phyloP scores from a whole-genome alignment of 495 filamentous ascomycete species.

The Penicillium waksmanii region DNA sequence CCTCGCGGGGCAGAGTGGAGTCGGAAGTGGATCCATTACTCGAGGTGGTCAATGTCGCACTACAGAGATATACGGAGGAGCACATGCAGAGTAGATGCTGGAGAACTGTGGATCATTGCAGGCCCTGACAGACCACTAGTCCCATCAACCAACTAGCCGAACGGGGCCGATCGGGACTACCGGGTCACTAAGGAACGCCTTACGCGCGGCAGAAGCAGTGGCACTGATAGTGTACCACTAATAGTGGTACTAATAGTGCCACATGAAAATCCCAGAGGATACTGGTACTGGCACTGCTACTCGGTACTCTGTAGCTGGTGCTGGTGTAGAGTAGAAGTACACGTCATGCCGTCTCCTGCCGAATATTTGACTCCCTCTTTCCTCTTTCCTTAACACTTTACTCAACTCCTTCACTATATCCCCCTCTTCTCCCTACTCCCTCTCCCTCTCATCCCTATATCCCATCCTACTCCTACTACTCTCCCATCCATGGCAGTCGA shows the following conservation, averaged over 20 bases:
- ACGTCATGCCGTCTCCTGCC: neutral
- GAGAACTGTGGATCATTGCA: neutral
- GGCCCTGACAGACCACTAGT: neutral
- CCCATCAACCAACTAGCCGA: neutral
- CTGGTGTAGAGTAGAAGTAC: neutral
- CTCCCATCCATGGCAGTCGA: slow-evolving; percentile 24
- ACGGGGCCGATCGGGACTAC: slow-evolving; percentile 1
- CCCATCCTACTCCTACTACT: neutral
- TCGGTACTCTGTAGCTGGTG: no score
- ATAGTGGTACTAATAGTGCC: neutral
- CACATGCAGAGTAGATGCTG: neutral
- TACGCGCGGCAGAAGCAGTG: neutral
- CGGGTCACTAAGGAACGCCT: neutral
- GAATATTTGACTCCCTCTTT: neutral
- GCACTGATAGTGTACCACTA: neutral
- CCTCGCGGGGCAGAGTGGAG: neutral
- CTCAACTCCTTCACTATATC: neutral
- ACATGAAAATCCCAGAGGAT: neutral
- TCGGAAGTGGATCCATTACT: neutral
- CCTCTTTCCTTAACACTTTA: neutral
- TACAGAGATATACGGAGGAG: no score
- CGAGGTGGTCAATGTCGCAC: neutral
- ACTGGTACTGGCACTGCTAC: no score
- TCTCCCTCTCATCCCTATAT: neutral
- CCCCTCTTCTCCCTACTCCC: neutral